Percentiles rank a stretch among this genome's conserved stretches.
These are phyloP conservation scores for Tolypocladium cylindrosporum DNA, from an alignment of 2,329 filamentous ascomycete species.

Conservation along the genomic window DNA sequence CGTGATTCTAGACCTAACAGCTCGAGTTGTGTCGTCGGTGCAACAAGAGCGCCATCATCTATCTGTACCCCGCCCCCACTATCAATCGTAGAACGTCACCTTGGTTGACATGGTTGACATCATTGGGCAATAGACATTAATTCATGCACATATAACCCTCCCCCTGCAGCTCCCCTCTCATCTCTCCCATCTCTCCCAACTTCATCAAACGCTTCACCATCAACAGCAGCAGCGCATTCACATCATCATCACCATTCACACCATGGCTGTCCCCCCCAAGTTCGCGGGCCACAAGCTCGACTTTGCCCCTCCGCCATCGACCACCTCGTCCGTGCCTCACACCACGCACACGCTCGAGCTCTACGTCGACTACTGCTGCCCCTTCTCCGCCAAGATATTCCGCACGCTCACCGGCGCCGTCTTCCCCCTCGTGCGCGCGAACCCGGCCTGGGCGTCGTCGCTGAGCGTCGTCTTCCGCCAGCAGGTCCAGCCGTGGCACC, in stretches of 20 bases:
- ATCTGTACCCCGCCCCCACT: background rate
- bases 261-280: constrained; percentile 68
- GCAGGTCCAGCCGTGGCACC: constrained; percentile 93
- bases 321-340: constrained; percentile 26
- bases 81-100: background rate
- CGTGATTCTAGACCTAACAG: background rate
- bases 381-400: constrained; percentile 61
- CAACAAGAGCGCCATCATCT: background rate
- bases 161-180: background rate
- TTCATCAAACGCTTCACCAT: background rate
- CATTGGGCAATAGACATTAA: too few relatives aligned
- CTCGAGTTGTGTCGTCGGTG: too few relatives aligned
- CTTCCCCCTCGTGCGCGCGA: constrained; percentile 51
- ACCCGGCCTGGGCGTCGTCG: constrained; percentile 43
- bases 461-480: constrained; percentile 78
- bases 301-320: constrained; percentile 28
- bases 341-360: constrained; percentile 51
- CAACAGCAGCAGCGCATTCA: background rate
- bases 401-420: constrained; percentile 61
- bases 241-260: constrained; percentile 3
- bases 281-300: constrained; percentile 63
- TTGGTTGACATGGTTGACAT: too few relatives aligned
- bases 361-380: constrained; percentile 86
- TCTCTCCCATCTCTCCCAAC: background rate
- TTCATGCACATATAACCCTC: too few relatives aligned